Evolutionary conservation across 2,329 filamentous ascomycete genomes (phyloP).

Genomic region (Fusarium duplospermum): DNA sequence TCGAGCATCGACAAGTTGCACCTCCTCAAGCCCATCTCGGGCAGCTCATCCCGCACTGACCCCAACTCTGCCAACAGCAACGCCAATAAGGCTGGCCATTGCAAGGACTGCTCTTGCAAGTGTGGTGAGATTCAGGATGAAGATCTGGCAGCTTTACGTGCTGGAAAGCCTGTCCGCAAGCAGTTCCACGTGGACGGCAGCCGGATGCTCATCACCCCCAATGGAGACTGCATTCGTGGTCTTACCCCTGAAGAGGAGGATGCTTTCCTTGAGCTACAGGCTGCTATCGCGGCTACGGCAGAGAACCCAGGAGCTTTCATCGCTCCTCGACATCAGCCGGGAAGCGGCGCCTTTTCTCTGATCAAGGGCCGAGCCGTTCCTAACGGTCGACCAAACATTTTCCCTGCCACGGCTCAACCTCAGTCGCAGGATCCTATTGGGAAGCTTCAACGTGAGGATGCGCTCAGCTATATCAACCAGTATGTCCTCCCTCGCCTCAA

Average conservation of each 20-base stretch:
- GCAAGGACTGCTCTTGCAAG: slow-evolving; percentile 53
- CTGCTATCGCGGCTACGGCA: slow-evolving; percentile 62
- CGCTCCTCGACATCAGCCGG: slow-evolving; percentile 65
- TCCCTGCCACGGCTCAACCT: slow-evolving; percentile 61
- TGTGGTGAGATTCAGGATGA: slow-evolving; percentile 57
- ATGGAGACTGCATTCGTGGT: slow-evolving; percentile 81
- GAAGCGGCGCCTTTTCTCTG: slow-evolving; percentile 68
- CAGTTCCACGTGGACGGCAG: slow-evolving; percentile 68
- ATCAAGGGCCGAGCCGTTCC: slow-evolving; percentile 74
- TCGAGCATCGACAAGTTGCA: slow-evolving; percentile 50
- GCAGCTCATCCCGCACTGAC: slow-evolving; percentile 45
- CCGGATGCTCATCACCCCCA: slow-evolving; percentile 79
- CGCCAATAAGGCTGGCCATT: slow-evolving; percentile 45
- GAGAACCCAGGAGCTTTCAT: slow-evolving; percentile 67
- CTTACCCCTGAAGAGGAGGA: slow-evolving; percentile 76
- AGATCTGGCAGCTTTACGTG: slow-evolving; percentile 66
- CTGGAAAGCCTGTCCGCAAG: slow-evolving; percentile 70
- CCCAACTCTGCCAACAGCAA: slow-evolving; percentile 31
- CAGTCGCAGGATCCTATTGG: slow-evolving; percentile 68
- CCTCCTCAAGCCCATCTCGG: slow-evolving; percentile 52
- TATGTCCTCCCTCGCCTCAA: slow-evolving; percentile 72
- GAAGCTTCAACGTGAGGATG: slow-evolving; percentile 75
- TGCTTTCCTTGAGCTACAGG: slow-evolving; percentile 76
- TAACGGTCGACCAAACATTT: slow-evolving; percentile 72
- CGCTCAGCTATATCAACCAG: slow-evolving; percentile 76